phyloP scores from a whole-genome alignment of 306 rosid genomes.

The Glycyrrhiza uralensis region DNA sequence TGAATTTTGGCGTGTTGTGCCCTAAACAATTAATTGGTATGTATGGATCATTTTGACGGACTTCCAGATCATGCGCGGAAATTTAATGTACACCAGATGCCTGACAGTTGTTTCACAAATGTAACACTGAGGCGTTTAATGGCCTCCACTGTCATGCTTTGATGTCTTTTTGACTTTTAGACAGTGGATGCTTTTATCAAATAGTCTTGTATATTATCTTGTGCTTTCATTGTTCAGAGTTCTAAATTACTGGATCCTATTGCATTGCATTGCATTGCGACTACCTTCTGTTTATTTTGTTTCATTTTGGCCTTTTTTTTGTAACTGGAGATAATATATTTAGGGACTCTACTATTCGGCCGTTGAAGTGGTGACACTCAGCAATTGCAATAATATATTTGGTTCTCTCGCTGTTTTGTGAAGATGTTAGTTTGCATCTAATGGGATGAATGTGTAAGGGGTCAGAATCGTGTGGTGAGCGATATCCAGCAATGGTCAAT shows the following conservation, averaged over 20 bases:
- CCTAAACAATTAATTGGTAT: slow-evolving; percentile 9
- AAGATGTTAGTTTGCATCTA: neutral
- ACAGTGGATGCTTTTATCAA: slow-evolving; percentile 17
- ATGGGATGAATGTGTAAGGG: neutral
- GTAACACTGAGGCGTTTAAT: slow-evolving; percentile 13
- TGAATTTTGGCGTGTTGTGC: slow-evolving; percentile 23
- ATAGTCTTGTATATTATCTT: slow-evolving; percentile 14
- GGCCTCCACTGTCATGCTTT: slow-evolving; percentile 11
- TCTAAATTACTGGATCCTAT: neutral
- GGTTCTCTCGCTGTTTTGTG: neutral
- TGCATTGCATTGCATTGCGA: neutral
- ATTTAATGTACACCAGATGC: neutral
- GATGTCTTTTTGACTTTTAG: neutral
- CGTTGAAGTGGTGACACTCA: neutral
- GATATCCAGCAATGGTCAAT: no score
- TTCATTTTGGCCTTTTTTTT: neutral
- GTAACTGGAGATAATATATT: neutral
- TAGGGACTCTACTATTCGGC: neutral
- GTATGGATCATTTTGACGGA: slow-evolving; percentile 32
- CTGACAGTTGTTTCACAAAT: slow-evolving; percentile 11
- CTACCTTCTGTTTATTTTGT: neutral
- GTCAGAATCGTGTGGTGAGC: no score
- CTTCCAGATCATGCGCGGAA: slow-evolving; percentile 21
- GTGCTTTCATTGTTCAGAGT: neutral
- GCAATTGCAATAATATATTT: neutral